These are phyloP conservation scores for Heterobasidion parviporum DNA, from an alignment of 1,284 basidiomycete species.

Conservation along the genomic window DNA sequence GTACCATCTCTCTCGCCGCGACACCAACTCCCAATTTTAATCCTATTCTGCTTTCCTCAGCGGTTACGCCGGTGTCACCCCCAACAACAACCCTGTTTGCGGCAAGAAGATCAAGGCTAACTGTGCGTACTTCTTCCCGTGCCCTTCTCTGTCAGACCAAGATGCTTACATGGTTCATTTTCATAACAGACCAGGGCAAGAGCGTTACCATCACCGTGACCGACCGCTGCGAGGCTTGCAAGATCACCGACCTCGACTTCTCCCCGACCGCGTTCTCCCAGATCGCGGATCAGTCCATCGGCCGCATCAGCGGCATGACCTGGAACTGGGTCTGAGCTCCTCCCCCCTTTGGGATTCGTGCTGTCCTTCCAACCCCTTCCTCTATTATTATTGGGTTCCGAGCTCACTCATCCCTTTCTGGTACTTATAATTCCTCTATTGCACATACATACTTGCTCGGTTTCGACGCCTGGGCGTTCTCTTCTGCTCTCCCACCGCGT, in stretches of 20 bases:
- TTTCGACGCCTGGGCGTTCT: constrained; percentile 17
- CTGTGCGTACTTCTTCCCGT: constrained; percentile 13
- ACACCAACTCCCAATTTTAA: background rate
- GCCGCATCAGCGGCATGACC: constrained; percentile 39
- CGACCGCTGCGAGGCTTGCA: constrained; percentile 58
- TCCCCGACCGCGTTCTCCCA: constrained; percentile 45
- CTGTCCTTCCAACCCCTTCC: background rate
- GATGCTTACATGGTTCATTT: background rate
- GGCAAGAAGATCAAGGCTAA: constrained; percentile 16
- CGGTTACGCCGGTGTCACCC: constrained; percentile 38
- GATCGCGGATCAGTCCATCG: constrained; percentile 28
- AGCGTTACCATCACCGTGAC: constrained; percentile 39
- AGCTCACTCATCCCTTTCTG: background rate
- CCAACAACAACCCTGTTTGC: constrained; percentile 27
- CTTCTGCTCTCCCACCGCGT: constrained; percentile 13
- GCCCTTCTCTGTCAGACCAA: background rate
- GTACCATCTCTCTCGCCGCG: constrained; percentile 15
- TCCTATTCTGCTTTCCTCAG: constrained; percentile 20
- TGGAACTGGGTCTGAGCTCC: constrained; percentile 34
- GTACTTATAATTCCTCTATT: background rate
- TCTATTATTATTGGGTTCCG: background rate
- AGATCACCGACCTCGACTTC: constrained; percentile 43
- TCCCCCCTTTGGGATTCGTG: background rate
- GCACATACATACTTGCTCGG: background rate
- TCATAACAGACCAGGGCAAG: constrained; percentile 39